These are phyloP conservation scores for Ogataea glucozyma DNA, from an alignment of 805 yeast species.

Conservation along the genomic window DNA sequence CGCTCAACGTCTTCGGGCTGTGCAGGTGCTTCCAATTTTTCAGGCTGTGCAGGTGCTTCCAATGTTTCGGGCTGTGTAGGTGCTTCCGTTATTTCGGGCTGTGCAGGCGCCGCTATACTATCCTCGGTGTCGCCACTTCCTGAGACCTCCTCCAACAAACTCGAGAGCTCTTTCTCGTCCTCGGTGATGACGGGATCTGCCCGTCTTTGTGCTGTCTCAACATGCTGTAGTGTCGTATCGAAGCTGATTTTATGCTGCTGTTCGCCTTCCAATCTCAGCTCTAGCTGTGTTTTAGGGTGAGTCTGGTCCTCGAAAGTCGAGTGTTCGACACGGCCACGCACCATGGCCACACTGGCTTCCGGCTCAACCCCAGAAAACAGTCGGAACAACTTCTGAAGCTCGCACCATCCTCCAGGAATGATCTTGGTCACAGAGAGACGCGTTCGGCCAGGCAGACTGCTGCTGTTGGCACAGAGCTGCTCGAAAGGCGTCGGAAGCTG, in stretches of 20 bases:
- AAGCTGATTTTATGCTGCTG: slow-evolving; percentile 3
- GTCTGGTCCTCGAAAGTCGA: slow-evolving; percentile 44
- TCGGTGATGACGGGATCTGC: too few relatives aligned
- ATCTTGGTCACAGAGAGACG: slow-evolving; percentile 62
- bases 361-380: slow-evolving; percentile 42
- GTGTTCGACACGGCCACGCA: slow-evolving; percentile 51
- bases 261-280: slow-evolving; percentile 6
- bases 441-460: slow-evolving; percentile 18
- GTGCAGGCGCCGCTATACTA: too few relatives aligned
- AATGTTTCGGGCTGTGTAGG: neutral
- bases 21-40: neutral
- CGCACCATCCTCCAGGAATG: slow-evolving; percentile 67
- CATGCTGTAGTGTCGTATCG: slow-evolving; percentile 13
- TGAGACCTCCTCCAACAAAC: too few relatives aligned
- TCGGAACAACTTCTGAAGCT: slow-evolving; percentile 54
- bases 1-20: neutral
- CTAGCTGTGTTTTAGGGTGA: slow-evolving; percentile 39
- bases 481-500: slow-evolving; percentile 22
- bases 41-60: neutral
- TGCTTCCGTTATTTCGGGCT: neutral
- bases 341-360: slow-evolving; percentile 42
- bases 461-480: slow-evolving; percentile 15
- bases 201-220: neutral
- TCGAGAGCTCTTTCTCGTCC: too few relatives aligned
- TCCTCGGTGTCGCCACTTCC: too few relatives aligned